These are phyloP conservation scores for Sordariomycetes sp. DNA, from an alignment of 2,329 filamentous ascomycete genomes.

Conservation along the genomic window DNA sequence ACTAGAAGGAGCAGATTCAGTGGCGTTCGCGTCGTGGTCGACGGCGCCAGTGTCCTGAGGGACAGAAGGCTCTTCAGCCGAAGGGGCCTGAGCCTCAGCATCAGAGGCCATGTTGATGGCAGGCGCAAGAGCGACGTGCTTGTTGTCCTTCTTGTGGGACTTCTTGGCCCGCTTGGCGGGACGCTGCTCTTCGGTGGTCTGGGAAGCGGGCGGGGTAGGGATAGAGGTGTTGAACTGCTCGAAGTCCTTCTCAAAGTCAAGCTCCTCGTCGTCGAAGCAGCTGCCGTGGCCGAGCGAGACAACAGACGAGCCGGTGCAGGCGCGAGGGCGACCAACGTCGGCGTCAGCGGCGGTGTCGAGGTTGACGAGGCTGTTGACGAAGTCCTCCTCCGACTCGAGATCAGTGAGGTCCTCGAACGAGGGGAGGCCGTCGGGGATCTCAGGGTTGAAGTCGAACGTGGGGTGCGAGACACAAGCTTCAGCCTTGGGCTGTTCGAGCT, in stretches of 20 bases:
- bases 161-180: constrained; percentile 51
- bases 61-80: constrained; percentile 2
- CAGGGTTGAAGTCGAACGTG: constrained; percentile 42
- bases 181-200: constrained; percentile 36
- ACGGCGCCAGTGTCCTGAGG: constrained; percentile 21
- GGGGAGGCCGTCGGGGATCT: constrained; percentile 51
- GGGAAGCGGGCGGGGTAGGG: constrained; percentile 43
- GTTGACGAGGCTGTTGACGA: constrained; percentile 61
- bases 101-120: constrained; percentile 31
- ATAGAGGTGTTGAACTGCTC: constrained; percentile 49
- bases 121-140: constrained; percentile 23
- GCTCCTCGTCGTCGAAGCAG: constrained; percentile 67
- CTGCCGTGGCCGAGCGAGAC: constrained; percentile 65
- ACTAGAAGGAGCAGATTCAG: constrained; percentile 27
- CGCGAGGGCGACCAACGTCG: constrained; percentile 61
- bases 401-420: constrained; percentile 82
- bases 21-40: constrained; percentile 24
- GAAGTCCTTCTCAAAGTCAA: constrained; percentile 63
- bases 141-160: constrained; percentile 33
- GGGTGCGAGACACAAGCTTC: constrained; percentile 28
- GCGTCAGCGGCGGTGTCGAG: constrained; percentile 37
- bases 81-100: constrained; percentile 18
- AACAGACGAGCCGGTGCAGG: constrained; percentile 58
- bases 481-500: constrained; percentile 37
- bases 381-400: constrained; percentile 85